Percentiles rank a stretch among this genome's conserved stretches.
phyloP scores from a whole-genome alignment of 257 asterid genomes.

The Paulownia fortunei region DNA sequence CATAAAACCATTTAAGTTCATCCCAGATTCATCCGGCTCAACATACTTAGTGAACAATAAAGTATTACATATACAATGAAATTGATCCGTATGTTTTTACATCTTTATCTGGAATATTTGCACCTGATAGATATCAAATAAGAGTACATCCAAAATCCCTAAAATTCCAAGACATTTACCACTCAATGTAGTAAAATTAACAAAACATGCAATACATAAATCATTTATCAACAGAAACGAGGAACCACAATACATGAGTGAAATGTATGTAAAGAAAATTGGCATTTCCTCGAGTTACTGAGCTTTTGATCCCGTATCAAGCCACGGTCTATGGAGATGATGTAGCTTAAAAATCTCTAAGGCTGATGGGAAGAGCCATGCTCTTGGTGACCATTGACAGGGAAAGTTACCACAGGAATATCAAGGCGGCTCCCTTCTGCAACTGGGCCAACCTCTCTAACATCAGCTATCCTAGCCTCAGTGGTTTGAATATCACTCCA shows the following conservation, averaged over 20 bases:
- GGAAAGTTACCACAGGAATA: slow-evolving; percentile 71
- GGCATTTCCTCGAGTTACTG: slow-evolving; percentile 20
- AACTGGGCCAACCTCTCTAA: slow-evolving; percentile 80
- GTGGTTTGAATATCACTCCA: slow-evolving; percentile 95
- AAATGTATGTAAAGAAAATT: slow-evolving; percentile 8
- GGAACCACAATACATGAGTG: neutral
- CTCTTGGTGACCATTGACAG: slow-evolving; percentile 60
- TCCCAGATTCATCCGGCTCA: neutral
- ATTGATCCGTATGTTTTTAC: slow-evolving; percentile 20
- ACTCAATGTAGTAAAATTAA: slow-evolving; percentile 13
- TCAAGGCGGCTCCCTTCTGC: slow-evolving; percentile 69
- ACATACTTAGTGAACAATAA: neutral
- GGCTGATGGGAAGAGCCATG: slow-evolving; percentile 72
- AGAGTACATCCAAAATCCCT: slow-evolving; percentile 20
- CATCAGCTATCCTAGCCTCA: slow-evolving; percentile 83
- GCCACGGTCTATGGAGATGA: neutral
- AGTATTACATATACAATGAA: slow-evolving; percentile 32
- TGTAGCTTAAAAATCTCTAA: slow-evolving; percentile 36
- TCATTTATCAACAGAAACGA: slow-evolving; percentile 29
- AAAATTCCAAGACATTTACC: neutral
- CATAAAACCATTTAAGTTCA: neutral
- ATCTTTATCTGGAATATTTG: slow-evolving; percentile 27
- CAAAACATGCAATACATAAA: slow-evolving; percentile 7
- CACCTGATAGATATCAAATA: slow-evolving; percentile 10
- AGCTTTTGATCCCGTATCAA: slow-evolving; percentile 1